These are phyloP conservation scores for Saccharata proteae DNA, from an alignment of 2,329 filamentous ascomycete species.

Conservation along the genomic window DNA sequence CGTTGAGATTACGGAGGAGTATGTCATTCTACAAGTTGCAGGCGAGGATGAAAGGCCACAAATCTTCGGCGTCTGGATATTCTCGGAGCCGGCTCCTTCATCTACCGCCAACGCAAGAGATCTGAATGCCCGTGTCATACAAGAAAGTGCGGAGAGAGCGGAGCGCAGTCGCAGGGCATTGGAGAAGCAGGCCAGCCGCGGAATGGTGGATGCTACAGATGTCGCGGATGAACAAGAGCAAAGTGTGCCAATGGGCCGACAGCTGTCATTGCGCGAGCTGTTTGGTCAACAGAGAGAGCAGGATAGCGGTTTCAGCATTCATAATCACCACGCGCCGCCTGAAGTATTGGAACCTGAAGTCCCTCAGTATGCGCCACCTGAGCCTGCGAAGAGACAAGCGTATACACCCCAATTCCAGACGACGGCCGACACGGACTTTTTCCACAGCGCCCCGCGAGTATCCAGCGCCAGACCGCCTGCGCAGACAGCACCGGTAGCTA, in stretches of 20 bases:
- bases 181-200: constrained; percentile 8
- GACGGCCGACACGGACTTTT: constrained; percentile 14
- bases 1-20: constrained; percentile 41
- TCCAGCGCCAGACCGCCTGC: too few species aligned
- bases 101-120: constrained; percentile 41
- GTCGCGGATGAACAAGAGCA: constrained; percentile 14
- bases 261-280: constrained; percentile 40
- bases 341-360: too few species aligned
- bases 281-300: constrained; percentile 43
- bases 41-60: constrained; percentile 18
- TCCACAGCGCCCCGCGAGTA: constrained; percentile 6
- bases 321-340: constrained; percentile 27
- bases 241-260: constrained; percentile 40
- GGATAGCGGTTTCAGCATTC: constrained; percentile 39
- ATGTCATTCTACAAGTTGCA: constrained; percentile 45
- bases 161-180: constrained; percentile 35
- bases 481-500: too few species aligned
- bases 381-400: not conserved
- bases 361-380: not conserved
- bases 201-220: constrained; percentile 7
- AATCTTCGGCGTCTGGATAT: constrained; percentile 54
- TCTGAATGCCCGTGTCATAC: constrained; percentile 42
- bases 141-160: constrained; percentile 42
- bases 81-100: constrained; percentile 44
- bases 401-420: constrained; percentile 10